Percentiles rank a stretch among this genome's conserved stretches.
phyloP scores from a whole-genome alignment of 202 grass and related monocot species.

The Schoenoplectus tabernaemontani region DNA sequence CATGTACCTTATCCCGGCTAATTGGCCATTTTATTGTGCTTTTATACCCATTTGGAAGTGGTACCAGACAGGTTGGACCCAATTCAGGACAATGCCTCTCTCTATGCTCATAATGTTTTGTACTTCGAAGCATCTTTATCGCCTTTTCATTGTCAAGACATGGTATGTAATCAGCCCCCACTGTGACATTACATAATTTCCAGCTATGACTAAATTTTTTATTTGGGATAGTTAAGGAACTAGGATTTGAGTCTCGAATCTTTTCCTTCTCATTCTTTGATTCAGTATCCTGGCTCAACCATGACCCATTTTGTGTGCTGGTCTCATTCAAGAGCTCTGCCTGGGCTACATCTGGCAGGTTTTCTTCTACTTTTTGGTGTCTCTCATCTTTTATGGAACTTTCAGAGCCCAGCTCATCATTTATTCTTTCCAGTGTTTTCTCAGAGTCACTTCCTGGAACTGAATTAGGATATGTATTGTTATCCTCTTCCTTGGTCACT shows the following conservation, averaged over 20 bases:
- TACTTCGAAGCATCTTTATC: constrained; percentile 54
- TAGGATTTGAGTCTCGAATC: constrained; percentile 26
- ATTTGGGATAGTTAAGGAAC: background rate
- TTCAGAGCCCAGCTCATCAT: background rate
- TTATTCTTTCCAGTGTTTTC: background rate
- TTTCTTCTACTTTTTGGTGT: constrained; percentile 23
- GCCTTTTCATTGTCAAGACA: constrained; percentile 70
- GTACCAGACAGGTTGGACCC: constrained; percentile 53
- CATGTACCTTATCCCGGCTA: constrained; percentile 65
- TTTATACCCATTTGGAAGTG: constrained; percentile 49
- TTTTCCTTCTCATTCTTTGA: constrained; percentile 48
- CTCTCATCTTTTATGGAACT: background rate
- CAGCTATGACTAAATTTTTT: constrained; percentile 30
- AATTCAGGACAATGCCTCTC: constrained; percentile 68
- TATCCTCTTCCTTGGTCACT: constrained; percentile 2
- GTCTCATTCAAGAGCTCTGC: constrained; percentile 46
- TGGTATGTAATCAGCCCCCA: constrained; percentile 62
- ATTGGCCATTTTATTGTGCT: constrained; percentile 54
- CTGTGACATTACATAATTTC: constrained; percentile 54
- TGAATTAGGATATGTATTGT: background rate
- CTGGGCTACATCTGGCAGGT: constrained; percentile 27
- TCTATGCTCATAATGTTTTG: constrained; percentile 79
- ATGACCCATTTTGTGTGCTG: constrained; percentile 23
- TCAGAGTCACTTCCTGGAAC: background rate
- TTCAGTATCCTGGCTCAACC: constrained; percentile 45